phyloP scores from a whole-genome alignment of 2,329 filamentous ascomycete species.

The Fusarium sambucinum region DNA sequence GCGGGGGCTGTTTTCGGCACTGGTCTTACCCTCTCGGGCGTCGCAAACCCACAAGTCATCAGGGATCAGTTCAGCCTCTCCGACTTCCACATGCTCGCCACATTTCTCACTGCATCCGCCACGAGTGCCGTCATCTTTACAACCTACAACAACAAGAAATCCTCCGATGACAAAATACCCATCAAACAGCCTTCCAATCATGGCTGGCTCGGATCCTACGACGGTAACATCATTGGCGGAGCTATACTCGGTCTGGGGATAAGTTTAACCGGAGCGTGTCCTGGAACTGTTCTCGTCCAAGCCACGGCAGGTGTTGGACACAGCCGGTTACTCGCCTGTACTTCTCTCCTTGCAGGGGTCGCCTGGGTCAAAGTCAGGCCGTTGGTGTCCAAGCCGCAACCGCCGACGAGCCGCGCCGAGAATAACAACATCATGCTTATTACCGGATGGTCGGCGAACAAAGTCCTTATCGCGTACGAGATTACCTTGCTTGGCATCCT shows the following conservation, averaged over 20 bases:
- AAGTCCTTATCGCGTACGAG: constrained; percentile 16
- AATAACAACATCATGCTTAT: constrained; percentile 11
- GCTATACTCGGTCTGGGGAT: constrained; percentile 28
- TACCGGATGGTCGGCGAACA: constrained; percentile 8
- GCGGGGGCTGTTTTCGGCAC: constrained; percentile 18
- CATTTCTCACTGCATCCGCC: constrained; percentile 25
- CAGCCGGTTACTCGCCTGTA: constrained; percentile 15
- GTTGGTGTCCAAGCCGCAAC: constrained; percentile 9
- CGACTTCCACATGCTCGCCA: constrained; percentile 27
- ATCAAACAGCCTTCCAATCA: constrained; percentile 2
- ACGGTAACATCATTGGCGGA: constrained; percentile 24
- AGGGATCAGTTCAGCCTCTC: constrained; percentile 26
- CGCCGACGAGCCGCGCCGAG: constrained; percentile 16
- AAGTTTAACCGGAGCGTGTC: constrained; percentile 31
- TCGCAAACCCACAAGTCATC: constrained; percentile 19
- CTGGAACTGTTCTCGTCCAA: constrained; percentile 26
- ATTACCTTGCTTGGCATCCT: constrained; percentile 9
- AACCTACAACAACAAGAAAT: constrained; percentile 16
- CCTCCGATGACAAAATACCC: background rate
- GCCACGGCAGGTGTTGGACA: constrained; percentile 11
- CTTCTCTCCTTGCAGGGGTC: constrained; percentile 12
- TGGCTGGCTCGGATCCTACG: constrained; percentile 14
- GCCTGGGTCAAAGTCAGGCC: constrained; percentile 8
- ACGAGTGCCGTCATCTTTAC: constrained; percentile 17
- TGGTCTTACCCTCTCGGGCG: constrained; percentile 23